These are phyloP conservation scores for Vigna radiata DNA, from an alignment of 306 rosid genomes.

Conservation along the genomic window DNA sequence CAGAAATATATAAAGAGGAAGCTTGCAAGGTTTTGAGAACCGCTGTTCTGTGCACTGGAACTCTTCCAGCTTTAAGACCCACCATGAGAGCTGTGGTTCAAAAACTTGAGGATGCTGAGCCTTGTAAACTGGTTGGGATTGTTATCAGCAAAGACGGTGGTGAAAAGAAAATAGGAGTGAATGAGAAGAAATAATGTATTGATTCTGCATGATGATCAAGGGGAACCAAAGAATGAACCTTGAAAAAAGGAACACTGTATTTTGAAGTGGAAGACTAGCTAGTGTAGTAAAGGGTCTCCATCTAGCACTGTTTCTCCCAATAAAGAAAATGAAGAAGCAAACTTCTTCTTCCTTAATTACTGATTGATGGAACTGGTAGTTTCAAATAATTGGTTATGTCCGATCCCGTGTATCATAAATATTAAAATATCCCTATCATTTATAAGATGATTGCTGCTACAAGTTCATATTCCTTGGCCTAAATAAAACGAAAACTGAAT, in stretches of 20 bases:
- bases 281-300: constrained; percentile 15
- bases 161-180: constrained; percentile 41
- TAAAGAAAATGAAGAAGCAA: too few species aligned
- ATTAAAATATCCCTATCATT: neutral
- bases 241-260: constrained; percentile 9
- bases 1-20: constrained; percentile 64
- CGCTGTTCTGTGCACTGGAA: constrained; percentile 71
- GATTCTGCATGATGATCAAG: neutral
- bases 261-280: neutral
- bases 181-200: constrained; percentile 15
- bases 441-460: constrained; percentile 1
- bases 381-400: constrained; percentile 27
- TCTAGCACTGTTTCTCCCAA: neutral
- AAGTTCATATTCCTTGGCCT: constrained; percentile 9
- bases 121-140: constrained; percentile 64
- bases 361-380: too few species aligned
- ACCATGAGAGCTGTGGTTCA: constrained; percentile 90
- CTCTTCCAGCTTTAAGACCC: constrained; percentile 73
- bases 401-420: neutral
- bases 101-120: constrained; percentile 76
- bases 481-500: constrained; percentile 6
- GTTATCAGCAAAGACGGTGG: constrained; percentile 62
- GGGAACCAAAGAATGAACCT: neutral
- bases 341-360: too few species aligned
- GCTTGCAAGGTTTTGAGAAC: constrained; percentile 72